These are phyloP conservation scores for Trichosporon ovoides DNA, from an alignment of 1,284 basidiomycete genomes.

Conservation along the genomic window DNA sequence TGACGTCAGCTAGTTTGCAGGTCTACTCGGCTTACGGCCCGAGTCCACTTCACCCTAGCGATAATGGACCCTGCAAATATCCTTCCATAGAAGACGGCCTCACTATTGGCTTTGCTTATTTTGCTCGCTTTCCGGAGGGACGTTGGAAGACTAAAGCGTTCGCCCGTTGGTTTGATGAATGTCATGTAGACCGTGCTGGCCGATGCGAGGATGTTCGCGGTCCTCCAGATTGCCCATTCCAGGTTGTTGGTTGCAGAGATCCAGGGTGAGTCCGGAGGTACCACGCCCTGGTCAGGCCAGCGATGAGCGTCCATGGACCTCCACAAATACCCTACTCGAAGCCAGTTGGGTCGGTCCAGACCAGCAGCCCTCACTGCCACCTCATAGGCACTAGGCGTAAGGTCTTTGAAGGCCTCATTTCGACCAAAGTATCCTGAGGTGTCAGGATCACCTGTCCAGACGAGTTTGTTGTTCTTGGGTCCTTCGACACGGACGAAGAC, in stretches of 20 bases:
- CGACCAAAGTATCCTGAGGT: conserved; percentile 1
- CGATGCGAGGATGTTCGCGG: conserved; percentile 13
- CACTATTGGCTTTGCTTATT: conserved; percentile 1
- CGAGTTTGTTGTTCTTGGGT: background rate
- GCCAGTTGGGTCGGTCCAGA: background rate
- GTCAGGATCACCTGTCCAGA: background rate
- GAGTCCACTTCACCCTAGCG: conserved; percentile 20
- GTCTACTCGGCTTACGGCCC: conserved; percentile 10
- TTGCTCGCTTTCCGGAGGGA: background rate
- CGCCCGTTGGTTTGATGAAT: conserved; percentile 7
- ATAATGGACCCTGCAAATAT: conserved; percentile 21
- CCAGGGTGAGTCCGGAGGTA: conserved; percentile 23
- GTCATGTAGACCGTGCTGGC: conserved; percentile 4
- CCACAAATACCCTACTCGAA: background rate
- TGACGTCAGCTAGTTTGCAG: background rate
- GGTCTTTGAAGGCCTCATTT: background rate
- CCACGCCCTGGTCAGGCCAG: background rate
- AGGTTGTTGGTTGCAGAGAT: conserved; percentile 23
- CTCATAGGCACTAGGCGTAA: background rate
- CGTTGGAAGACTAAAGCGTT: background rate
- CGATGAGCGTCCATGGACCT: background rate
- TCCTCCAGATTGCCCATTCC: conserved; percentile 29
- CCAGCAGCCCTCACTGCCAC: background rate
- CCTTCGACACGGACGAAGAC: background rate
- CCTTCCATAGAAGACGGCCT: conserved; percentile 25